phyloP scores from a whole-genome alignment of 1,139 yeast genomes.

The Pichia sp. region DNA sequence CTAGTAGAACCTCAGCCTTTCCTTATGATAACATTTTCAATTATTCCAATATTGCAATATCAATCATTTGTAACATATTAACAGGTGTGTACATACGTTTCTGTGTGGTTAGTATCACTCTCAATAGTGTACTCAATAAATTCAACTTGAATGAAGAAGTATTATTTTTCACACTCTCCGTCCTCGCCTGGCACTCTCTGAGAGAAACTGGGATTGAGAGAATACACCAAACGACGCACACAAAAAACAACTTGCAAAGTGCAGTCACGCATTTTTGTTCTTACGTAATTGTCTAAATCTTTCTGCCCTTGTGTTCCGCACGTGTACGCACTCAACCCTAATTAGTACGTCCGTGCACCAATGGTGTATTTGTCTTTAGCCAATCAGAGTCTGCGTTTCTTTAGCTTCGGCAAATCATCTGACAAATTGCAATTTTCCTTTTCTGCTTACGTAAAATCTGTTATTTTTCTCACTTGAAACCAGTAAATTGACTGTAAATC shows the following conservation, averaged over 20 bases:
- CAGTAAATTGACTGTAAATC: not conserved
- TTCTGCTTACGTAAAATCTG: not conserved
- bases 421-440: not conserved
- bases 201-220: not conserved
- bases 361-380: not conserved
- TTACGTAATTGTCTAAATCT: not conserved
- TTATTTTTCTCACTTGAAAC: not conserved
- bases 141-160: not conserved
- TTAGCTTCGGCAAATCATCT: not conserved
- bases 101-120: not conserved
- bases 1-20: too few relatives aligned
- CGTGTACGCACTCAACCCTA: not conserved
- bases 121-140: not conserved
- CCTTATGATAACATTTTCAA: not conserved
- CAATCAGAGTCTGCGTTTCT: not conserved
- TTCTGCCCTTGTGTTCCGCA: not conserved
- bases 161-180: not conserved
- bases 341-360: not conserved
- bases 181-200: not conserved
- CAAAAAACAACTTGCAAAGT: not conserved
- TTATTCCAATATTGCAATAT: not conserved
- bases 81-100: not conserved
- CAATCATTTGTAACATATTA: not conserved
- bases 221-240: too few relatives aligned
- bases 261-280: not conserved